Conservation (phyloP, 495 filamentous ascomycete species). For the Alectoria sarmentosa region DNA sequence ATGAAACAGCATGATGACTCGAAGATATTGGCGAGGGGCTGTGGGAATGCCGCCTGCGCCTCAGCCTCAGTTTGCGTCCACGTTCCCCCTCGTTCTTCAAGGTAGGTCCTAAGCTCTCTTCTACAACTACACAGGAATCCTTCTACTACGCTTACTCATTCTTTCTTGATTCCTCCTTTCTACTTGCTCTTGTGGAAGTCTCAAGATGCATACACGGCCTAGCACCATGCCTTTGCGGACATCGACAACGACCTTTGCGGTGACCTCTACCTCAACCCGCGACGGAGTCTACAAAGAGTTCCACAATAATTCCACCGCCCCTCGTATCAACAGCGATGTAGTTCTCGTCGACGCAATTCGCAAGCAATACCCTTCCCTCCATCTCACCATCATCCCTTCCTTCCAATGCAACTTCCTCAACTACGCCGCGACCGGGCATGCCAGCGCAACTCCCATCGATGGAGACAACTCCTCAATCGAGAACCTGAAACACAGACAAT, state of each 20-base stretch:
- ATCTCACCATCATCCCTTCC: slow-evolving; percentile 16
- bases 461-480: slow-evolving; percentile 1
- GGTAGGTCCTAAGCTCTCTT: no score
- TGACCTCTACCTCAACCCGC: not conserved
- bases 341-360: slow-evolving; percentile 18
- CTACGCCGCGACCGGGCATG: slow-evolving; percentile 20
- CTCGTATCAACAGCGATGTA: slow-evolving; percentile 13
- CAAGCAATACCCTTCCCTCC: slow-evolving; percentile 20
- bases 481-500: slow-evolving; percentile 5
- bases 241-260: not conserved
- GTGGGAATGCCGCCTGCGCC: slow-evolving; percentile 1
- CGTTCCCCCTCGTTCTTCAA: no score
- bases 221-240: slow-evolving; percentile 4
- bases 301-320: slow-evolving; percentile 14
- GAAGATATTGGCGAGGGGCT: not conserved
- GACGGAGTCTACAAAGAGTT: slow-evolving; percentile 17
- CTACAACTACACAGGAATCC: no score
- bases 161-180: no score
- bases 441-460: slow-evolving; percentile 16
- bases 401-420: slow-evolving; percentile 22
- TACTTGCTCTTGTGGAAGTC: no score
- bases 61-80: no score
- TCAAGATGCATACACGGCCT: slow-evolving; percentile 5
- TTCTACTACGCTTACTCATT: no score
- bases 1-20: not conserved